Conservation (phyloP, 306 rosid genomes). For the Ochetophila trinervis region DNA sequence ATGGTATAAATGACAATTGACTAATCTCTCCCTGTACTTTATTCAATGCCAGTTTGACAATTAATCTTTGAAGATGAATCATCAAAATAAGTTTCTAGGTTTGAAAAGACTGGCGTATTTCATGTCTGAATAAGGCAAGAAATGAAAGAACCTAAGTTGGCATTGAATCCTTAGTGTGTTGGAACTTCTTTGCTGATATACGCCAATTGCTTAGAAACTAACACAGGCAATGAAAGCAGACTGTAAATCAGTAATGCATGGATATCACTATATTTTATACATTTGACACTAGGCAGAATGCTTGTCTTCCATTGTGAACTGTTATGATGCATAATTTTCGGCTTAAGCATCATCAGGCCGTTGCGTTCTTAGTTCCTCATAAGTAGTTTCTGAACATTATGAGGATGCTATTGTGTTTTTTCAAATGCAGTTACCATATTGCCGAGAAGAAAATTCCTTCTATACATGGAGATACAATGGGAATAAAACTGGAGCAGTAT, state of each 20-base stretch:
- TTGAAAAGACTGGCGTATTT: background rate
- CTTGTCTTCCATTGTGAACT: too few relatives aligned
- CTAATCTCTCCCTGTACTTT: background rate
- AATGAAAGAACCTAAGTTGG: background rate
- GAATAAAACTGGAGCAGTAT: constrained; percentile 88
- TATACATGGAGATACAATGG: constrained; percentile 68
- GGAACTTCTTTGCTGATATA: background rate
- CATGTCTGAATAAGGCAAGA: background rate
- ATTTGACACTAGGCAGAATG: background rate
- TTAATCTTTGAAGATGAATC: background rate
- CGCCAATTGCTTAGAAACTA: background rate
- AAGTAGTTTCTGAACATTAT: constrained; percentile 3
- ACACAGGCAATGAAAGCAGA: background rate
- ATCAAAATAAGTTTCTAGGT: background rate
- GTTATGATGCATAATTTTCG: too few relatives aligned
- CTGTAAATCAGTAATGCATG: background rate
- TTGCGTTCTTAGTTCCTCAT: background rate
- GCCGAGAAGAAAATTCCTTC: constrained; percentile 97
- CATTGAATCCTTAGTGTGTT: background rate
- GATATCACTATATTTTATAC: background rate
- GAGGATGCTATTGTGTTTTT: constrained; percentile 24
- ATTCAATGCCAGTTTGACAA: background rate
- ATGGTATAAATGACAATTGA: background rate
- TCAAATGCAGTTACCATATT: constrained; percentile 74
- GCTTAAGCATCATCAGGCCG: background rate